phyloP scores from a whole-genome alignment of 116 monocot species.

The Dioscorea cayenensis region DNA sequence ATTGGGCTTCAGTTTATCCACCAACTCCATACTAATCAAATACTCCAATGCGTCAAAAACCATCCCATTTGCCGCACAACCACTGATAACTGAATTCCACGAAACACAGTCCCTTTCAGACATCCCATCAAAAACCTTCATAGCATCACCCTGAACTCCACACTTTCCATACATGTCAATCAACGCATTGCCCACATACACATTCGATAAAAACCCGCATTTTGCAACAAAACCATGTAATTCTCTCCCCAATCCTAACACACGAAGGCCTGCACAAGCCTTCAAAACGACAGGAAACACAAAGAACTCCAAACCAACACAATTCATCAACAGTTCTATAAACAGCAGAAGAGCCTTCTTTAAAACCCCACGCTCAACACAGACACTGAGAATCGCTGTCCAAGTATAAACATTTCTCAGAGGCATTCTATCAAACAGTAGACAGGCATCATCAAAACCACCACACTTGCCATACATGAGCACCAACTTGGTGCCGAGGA shows the following conservation, averaged over 20 bases:
- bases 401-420: slow-evolving; percentile 15
- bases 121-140: slow-evolving; percentile 4
- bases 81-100: slow-evolving; percentile 12
- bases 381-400: slow-evolving; percentile 11
- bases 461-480: slow-evolving; percentile 8
- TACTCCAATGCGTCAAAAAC: slow-evolving; percentile 8
- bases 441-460: not conserved
- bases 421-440: slow-evolving; percentile 21
- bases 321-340: not conserved
- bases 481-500: slow-evolving; percentile 4
- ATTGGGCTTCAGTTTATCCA: slow-evolving; percentile 10
- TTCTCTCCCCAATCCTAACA: slow-evolving; percentile 7
- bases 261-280: slow-evolving; percentile 4
- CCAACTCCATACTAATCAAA: slow-evolving; percentile 5
- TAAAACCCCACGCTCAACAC: not conserved
- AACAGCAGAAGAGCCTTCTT: slow-evolving; percentile 9
- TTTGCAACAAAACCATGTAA: slow-evolving; percentile 14
- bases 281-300: slow-evolving; percentile 12
- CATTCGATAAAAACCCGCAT: slow-evolving; percentile 8
- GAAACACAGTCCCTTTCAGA: slow-evolving; percentile 12
- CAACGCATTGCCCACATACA: slow-evolving; percentile 19
- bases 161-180: slow-evolving; percentile 28
- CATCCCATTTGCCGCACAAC: slow-evolving; percentile 8
- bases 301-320: slow-evolving; percentile 8
- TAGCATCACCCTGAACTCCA: slow-evolving; percentile 9